Conservation (phyloP, 2,329 filamentous ascomycete genomes). For the Colletotrichum siamense region DNA sequence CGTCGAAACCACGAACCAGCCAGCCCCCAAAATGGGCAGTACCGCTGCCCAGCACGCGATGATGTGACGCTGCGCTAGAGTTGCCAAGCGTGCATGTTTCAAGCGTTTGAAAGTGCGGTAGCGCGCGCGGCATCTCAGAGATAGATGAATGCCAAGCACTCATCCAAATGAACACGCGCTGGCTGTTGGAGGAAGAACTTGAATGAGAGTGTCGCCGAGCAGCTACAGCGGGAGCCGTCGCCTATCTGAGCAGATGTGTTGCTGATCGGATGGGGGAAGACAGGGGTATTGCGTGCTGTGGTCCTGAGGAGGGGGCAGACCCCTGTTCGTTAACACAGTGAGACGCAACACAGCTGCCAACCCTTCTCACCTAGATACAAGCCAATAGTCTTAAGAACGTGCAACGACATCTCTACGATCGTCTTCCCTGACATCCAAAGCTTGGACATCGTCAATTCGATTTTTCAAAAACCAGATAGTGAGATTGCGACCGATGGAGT, state of each 20-base stretch:
- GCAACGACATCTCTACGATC: background rate
- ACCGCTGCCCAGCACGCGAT: background rate
- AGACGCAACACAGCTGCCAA: background rate
- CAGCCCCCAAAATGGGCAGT: background rate
- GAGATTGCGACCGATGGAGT: background rate
- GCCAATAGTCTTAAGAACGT: background rate
- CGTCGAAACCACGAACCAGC: background rate
- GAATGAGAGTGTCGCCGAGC: background rate
- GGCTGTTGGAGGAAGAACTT: conserved; percentile 20
- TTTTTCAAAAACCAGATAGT: background rate
- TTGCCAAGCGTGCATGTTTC: background rate
- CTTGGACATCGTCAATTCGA: background rate
- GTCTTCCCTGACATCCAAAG: background rate
- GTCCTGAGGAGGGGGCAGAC: background rate
- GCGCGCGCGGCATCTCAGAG: conserved; percentile 1
- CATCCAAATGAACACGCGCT: background rate
- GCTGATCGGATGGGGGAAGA: background rate
- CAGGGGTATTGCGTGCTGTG: background rate
- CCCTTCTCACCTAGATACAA: background rate
- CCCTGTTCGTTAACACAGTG: background rate
- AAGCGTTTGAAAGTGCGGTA: background rate
- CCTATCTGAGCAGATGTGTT: background rate
- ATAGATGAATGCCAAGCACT: conserved; percentile 7
- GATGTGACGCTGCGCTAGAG: background rate
- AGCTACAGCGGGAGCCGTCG: background rate